phyloP scores from a whole-genome alignment of 345 rosid species.

The Corchorus capsularis region DNA sequence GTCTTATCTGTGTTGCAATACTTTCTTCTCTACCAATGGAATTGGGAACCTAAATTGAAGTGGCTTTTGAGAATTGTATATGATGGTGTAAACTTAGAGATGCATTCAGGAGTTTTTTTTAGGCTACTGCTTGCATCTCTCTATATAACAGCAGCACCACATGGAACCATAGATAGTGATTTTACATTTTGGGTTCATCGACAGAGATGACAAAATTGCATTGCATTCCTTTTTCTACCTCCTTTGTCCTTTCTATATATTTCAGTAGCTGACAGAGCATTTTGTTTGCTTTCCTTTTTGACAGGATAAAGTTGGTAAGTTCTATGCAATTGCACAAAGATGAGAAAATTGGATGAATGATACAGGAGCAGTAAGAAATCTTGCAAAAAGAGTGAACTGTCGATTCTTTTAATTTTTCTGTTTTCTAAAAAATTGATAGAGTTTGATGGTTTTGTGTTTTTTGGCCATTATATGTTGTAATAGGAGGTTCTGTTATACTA shows the following conservation, averaged over 20 bases:
- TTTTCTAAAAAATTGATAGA: background rate
- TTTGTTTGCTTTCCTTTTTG: constrained; percentile 26
- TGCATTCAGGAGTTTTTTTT: background rate
- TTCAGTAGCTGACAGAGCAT: constrained; percentile 12
- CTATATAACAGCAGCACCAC: too few relatives aligned
- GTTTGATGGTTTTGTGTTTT: background rate
- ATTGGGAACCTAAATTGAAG: background rate
- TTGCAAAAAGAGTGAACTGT: constrained; percentile 20
- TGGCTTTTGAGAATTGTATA: background rate
- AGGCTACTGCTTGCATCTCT: background rate
- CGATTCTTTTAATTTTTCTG: background rate
- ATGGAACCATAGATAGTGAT: too few relatives aligned
- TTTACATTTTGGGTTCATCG: background rate
- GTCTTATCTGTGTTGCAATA: background rate
- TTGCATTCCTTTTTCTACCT: background rate
- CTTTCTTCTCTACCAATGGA: background rate
- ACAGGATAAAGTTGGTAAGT: constrained; percentile 99
- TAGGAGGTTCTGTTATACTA: background rate
- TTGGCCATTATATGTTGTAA: background rate
- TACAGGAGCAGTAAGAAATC: constrained; percentile 28
- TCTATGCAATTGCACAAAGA: constrained; percentile 33
- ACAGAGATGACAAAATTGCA: background rate
- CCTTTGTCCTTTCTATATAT: background rate
- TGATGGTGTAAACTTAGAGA: background rate
- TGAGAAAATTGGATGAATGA: constrained; percentile 34